Conservation (phyloP, 225 moss, liverwort and hornwort species). For the Bryum argenteum region DNA sequence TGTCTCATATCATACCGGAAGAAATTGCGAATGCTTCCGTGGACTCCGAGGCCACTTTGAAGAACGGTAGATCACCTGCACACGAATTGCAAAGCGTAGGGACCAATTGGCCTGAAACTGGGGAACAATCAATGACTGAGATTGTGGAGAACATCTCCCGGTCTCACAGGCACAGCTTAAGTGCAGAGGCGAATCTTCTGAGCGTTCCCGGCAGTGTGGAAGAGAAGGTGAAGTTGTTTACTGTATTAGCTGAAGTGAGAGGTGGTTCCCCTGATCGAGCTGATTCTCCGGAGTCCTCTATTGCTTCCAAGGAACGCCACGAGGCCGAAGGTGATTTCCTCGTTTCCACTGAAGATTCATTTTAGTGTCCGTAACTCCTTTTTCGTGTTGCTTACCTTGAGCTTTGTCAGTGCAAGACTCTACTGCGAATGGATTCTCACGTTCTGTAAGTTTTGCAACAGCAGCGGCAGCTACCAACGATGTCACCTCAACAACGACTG, state of each 20-base stretch:
- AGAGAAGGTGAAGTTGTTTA: constrained; percentile 51
- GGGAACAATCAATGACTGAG: constrained; percentile 27
- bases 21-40: not conserved
- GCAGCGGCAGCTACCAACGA: too few relatives aligned
- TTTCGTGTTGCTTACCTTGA: not conserved
- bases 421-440: not conserved
- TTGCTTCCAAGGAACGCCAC: constrained; percentile 7
- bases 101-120: constrained; percentile 27
- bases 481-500: not conserved
- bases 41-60: not conserved
- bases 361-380: not conserved
- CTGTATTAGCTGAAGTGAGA: constrained; percentile 39
- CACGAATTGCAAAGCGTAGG: not conserved
- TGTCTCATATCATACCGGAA: constrained; percentile 29
- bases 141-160: constrained; percentile 36
- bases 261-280: not conserved
- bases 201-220: constrained; percentile 46
- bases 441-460: too few relatives aligned
- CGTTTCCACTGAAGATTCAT: too few relatives aligned
- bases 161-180: constrained; percentile 45
- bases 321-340: constrained; percentile 28
- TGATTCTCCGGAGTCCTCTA: constrained; percentile 7
- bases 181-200: constrained; percentile 40
- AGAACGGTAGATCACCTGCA: not conserved
- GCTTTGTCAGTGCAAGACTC: not conserved